Evolutionary conservation across 2,329 filamentous ascomycete species (phyloP), one percentile per base, ranked within the genome.

Genomic region (Xylariaceae sp.): DNA sequence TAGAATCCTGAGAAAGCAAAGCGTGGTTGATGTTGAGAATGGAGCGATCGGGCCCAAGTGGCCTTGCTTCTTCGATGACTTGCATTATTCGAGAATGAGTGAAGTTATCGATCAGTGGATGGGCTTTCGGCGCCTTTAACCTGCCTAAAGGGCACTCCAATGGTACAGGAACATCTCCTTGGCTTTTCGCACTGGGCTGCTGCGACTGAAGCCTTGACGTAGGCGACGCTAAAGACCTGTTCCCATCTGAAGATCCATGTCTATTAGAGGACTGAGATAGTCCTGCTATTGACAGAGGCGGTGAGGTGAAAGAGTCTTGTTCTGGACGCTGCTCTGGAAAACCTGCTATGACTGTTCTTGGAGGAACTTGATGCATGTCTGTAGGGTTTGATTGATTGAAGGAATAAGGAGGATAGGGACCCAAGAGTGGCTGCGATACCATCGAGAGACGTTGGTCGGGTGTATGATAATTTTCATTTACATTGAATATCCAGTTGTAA

Each of bases 401-500:
- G 16, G 13, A 6, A n/a, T n/a, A 17, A n/a, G 30, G 13, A n/a
- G 30, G 13, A 32, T 13, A 15, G 13, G 30, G 15, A 13, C 26
- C 34, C 30, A 19, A 17, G n/a, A 13, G 17, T 18, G 17, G 34
- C 18, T 3, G 39, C 38, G 2, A 28, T n/a, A 13, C 19, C 26
- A 9, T 22, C 35, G 33, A 34, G 6, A 11, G 22, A 6, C 11
- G 22, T 11, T 26, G 22, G 22, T 26, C 11, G 11, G 22, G 22
- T 48, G 43, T 60, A 53, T 28, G 53, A 16, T 38, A 28, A 30
- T 34, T 46, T 39, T 35, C 8, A 52, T 69, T 64, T 42, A 74
- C 57, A 34, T 77, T 72, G 50, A 82, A 82, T 2, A 83, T 55
- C 78, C 79, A 83, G 43, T 76, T 78, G 53, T 82, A 82, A 42